Evolutionary conservation across 345 rosid genomes (phyloP), one percentile per base, ranked within the genome.

Genomic region (Brassica carinata): DNA sequence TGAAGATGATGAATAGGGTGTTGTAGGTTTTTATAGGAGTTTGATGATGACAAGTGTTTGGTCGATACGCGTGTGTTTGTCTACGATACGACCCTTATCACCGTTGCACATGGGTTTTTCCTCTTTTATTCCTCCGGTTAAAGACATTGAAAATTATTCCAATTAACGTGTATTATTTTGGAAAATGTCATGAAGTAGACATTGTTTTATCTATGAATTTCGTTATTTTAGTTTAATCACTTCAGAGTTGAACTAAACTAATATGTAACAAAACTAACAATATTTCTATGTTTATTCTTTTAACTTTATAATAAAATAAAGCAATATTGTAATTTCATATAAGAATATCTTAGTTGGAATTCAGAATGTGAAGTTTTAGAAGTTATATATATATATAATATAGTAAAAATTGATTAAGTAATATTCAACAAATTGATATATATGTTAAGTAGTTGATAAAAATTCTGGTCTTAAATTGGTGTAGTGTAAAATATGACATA

Each of bases 41-140:
- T 9, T 29, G 17, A 48, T 10, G 10, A 40, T 5, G 91, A 84
- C 95, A 81, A 91, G 93, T 88, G 89, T 83, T 53, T 79, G 65
- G 27, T 27, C 0, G 0, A 0, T 74, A 87, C 90, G 85, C 89
- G 87, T 81, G 90, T 83, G 79, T 30, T 17, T 69, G 8, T 75
- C 68, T 64, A 64, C 27, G 31, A 13, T 31, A 67, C 73, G 62
- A 71, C 79, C 58, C 83, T 75, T 64, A 69, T 74, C 79, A 75
- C 71, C 72, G 7, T 69, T 69, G 75, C 83, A 80, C 72, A 66
- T 79, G 83, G 11, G 0, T 1, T 15, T 62, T 15, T 23, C 15
- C 58, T 40, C 18, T n/a, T 3, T 45, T 45, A 51, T 1, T 7
- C 17, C 4, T 8, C 26, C 4, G 5, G 2, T 23, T 15, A 3